phyloP scores from a whole-genome alignment of 23 red algal genomes.

The Cyanidioschyzon merolae region DNA sequence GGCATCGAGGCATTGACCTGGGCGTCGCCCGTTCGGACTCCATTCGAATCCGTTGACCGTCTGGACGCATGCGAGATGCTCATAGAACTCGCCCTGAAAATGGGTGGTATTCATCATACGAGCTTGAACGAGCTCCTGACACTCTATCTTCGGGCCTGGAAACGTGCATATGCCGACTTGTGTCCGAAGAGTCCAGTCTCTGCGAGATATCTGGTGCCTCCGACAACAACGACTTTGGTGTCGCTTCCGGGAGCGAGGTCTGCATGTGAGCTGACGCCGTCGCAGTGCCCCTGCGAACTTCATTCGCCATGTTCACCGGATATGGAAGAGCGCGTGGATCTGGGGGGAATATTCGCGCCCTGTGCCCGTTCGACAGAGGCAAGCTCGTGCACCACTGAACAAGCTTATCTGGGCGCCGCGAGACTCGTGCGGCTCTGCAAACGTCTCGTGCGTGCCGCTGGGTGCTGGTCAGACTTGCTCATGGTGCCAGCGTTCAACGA shows the following conservation, averaged over 20 bases:
- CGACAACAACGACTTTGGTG: background rate
- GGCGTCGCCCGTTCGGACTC: background rate
- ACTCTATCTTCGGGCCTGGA: background rate
- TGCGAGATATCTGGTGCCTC: background rate
- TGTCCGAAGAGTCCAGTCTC: background rate
- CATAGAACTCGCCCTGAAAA: background rate
- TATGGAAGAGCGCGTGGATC: background rate
- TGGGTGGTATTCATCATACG: background rate
- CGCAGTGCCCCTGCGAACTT: background rate
- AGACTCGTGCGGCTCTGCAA: background rate
- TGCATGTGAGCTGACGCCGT: background rate
- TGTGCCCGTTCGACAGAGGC: no score
- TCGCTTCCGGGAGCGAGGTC: background rate
- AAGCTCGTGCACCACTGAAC: no score
- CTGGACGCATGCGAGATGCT: background rate
- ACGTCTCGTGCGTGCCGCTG: background rate
- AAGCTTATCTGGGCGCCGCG: background rate
- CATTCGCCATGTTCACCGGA: background rate
- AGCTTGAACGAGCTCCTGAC: background rate
- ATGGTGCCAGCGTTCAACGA: background rate
- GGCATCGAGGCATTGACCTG: background rate
- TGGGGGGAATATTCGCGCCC: background rate
- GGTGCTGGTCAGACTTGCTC: background rate
- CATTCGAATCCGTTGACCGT: background rate
- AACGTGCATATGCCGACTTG: no score